phyloP scores from a whole-genome alignment of 2,329 filamentous ascomycete genomes.

The Aureobasidium subglaciale region DNA sequence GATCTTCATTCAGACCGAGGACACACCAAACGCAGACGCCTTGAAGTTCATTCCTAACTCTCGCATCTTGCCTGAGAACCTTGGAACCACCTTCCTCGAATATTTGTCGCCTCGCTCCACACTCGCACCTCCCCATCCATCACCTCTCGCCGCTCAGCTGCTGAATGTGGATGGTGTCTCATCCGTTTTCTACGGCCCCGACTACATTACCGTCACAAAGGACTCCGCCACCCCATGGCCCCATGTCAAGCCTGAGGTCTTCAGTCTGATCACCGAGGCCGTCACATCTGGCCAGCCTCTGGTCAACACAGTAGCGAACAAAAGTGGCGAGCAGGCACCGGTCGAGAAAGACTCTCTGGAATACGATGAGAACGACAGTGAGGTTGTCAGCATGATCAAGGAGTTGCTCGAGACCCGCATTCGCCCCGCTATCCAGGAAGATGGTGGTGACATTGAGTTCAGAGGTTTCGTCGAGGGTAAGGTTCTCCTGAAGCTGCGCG shows the following conservation, averaged over 20 bases:
- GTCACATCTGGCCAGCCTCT: constrained; percentile 77
- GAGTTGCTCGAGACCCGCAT: constrained; percentile 93
- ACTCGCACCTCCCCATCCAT: constrained; percentile 80
- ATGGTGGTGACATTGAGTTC: constrained; percentile 96
- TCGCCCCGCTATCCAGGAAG: constrained; percentile 90
- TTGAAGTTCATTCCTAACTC: constrained; percentile 89
- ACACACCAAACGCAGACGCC: constrained; percentile 87
- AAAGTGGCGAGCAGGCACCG: constrained; percentile 42
- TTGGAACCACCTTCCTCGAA: constrained; percentile 76
- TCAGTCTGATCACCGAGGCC: constrained; percentile 87
- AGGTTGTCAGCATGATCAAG: constrained; percentile 98
- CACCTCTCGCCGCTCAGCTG: constrained; percentile 80
- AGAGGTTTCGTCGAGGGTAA: constrained; percentile 73
- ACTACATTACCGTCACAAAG: constrained; percentile 97
- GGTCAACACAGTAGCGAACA: constrained; percentile 63
- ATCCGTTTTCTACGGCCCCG: constrained; percentile 84
- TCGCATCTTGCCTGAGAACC: constrained; percentile 66
- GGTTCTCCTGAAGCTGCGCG: constrained; percentile 65
- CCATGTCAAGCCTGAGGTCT: constrained; percentile 90
- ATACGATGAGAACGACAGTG: constrained; percentile 84
- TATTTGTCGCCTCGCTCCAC: constrained; percentile 86
- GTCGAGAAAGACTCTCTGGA: constrained; percentile 59
- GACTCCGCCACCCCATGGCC: constrained; percentile 83
- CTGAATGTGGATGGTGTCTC: constrained; percentile 94
- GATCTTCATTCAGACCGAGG: constrained; percentile 97